Evolutionary conservation across 805 yeast species (phyloP).

Genomic region (Saccharomyces mikatae): DNA sequence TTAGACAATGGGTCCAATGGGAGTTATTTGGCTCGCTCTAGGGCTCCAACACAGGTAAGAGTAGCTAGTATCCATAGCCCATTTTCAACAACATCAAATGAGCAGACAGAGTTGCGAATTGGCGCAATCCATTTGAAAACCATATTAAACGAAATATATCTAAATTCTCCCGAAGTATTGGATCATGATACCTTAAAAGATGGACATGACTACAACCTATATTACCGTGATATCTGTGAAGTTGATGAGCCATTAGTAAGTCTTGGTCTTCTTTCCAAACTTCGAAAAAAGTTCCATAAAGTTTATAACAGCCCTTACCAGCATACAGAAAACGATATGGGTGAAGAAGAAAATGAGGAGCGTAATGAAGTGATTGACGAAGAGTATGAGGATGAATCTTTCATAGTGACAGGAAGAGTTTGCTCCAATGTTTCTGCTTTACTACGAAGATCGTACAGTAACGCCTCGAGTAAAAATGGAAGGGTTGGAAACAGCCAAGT

Average conservation of each 20-base stretch:
- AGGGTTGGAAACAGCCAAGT: slow-evolving; percentile 3
- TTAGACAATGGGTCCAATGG: slow-evolving; percentile 24
- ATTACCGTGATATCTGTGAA: slow-evolving; percentile 30
- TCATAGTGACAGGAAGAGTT: slow-evolving; percentile 29
- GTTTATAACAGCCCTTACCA: not conserved
- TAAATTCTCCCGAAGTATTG: slow-evolving; percentile 30
- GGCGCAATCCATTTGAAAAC: slow-evolving; percentile 25
- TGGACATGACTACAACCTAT: slow-evolving; percentile 27
- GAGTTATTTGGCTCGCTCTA: slow-evolving; percentile 28
- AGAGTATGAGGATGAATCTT: slow-evolving; percentile 15
- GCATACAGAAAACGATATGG: not conserved
- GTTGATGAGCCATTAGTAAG: slow-evolving; percentile 31
- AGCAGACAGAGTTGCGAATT: slow-evolving; percentile 14
- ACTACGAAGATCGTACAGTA: slow-evolving; percentile 23
- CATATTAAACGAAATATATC: slow-evolving; percentile 24
- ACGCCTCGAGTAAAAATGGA: slow-evolving; percentile 9
- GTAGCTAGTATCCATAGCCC: slow-evolving; percentile 23
- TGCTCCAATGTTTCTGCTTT: slow-evolving; percentile 30
- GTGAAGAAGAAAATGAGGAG: slow-evolving; percentile 2
- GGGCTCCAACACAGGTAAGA: slow-evolving; percentile 20
- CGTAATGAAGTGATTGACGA: slow-evolving; percentile 13
- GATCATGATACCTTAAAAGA: slow-evolving; percentile 9
- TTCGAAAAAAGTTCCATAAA: slow-evolving; percentile 16
- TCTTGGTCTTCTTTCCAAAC: slow-evolving; percentile 27
- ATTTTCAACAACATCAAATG: slow-evolving; percentile 7